Percentiles rank a stretch among this genome's conserved stretches.
These are phyloP conservation scores for Mycena crocata DNA, from an alignment of 768 basidiomycete species.

Conservation along the genomic window DNA sequence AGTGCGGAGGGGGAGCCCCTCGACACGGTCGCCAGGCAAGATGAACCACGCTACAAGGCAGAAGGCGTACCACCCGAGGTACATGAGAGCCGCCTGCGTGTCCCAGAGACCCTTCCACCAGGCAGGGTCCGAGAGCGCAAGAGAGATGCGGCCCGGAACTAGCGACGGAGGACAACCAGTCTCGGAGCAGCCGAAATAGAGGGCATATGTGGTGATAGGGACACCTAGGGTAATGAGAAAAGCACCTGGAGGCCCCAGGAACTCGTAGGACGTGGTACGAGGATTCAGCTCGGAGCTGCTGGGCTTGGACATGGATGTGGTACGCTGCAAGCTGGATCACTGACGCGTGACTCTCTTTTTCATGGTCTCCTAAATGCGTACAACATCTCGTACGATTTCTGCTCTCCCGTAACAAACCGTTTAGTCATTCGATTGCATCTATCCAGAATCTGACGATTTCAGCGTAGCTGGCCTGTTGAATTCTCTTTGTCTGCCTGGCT, in stretches of 20 bases:
- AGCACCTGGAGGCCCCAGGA: conserved; percentile 85
- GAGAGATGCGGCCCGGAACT: conserved; percentile 57
- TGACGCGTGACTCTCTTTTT: conserved; percentile 25
- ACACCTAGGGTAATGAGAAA: conserved; percentile 76
- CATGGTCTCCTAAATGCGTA: too few species aligned
- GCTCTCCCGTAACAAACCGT: too few species aligned
- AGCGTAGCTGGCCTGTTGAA: too few species aligned
- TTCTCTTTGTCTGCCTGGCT: too few species aligned
- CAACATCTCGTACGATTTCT: too few species aligned
- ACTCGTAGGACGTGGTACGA: conserved; percentile 80
- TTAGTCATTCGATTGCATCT: too few species aligned
- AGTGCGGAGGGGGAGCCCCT: conserved; percentile 77
- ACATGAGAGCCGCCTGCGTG: conserved; percentile 77
- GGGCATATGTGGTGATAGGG: conserved; percentile 75
- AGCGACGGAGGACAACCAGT: conserved; percentile 76
- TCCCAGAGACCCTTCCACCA: conserved; percentile 91
- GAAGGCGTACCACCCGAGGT: conserved; percentile 93
- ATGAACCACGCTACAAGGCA: conserved; percentile 84
- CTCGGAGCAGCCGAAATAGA: conserved; percentile 86
- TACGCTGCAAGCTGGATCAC: background rate
- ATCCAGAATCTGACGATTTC: too few species aligned
- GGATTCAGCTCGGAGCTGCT: conserved; percentile 63
- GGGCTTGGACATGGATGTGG: conserved; percentile 17
- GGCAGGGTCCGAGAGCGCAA: conserved; percentile 56
- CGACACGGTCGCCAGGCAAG: conserved; percentile 78